Evolutionary conservation across 2,329 filamentous ascomycete species (phyloP).

Genomic region (Aspergillus candidus): DNA sequence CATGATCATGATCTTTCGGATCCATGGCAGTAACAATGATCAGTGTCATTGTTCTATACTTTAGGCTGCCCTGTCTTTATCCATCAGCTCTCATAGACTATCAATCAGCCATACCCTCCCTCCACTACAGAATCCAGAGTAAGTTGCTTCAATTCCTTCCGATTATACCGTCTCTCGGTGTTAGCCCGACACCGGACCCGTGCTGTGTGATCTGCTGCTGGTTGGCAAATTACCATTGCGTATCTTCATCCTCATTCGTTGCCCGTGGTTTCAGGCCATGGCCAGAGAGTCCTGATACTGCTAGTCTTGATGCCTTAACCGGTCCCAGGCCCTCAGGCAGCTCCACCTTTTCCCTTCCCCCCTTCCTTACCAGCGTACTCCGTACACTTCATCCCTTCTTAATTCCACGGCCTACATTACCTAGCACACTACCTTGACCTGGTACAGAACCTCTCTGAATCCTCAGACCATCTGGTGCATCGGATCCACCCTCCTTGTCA

Average conservation of each 20-base stretch:
- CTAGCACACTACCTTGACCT: background rate
- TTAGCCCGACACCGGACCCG: constrained; percentile 14
- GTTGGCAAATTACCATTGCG: constrained; percentile 2
- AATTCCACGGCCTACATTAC: too few species aligned
- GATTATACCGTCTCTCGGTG: background rate
- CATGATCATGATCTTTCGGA: too few species aligned
- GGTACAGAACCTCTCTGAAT: constrained; percentile 6
- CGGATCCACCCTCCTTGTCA: constrained; percentile 22
- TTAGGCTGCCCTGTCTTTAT: too few species aligned
- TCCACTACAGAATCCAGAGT: background rate
- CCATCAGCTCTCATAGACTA: too few species aligned
- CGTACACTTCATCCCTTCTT: too few species aligned
- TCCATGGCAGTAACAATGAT: too few species aligned
- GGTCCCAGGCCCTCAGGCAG: constrained; percentile 2
- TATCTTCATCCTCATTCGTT: too few species aligned
- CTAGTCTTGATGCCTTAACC: background rate
- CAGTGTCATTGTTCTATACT: too few species aligned
- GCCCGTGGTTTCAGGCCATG: too few species aligned
- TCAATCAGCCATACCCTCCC: too few species aligned
- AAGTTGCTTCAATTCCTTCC: background rate
- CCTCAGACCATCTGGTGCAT: constrained; percentile 26
- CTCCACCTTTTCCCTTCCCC: background rate
- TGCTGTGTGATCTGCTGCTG: constrained; percentile 12
- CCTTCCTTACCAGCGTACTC: too few species aligned
- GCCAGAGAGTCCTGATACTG: too few species aligned